Conservation (phyloP, 441 rosid species). For the Raphanus hybrid region DNA sequence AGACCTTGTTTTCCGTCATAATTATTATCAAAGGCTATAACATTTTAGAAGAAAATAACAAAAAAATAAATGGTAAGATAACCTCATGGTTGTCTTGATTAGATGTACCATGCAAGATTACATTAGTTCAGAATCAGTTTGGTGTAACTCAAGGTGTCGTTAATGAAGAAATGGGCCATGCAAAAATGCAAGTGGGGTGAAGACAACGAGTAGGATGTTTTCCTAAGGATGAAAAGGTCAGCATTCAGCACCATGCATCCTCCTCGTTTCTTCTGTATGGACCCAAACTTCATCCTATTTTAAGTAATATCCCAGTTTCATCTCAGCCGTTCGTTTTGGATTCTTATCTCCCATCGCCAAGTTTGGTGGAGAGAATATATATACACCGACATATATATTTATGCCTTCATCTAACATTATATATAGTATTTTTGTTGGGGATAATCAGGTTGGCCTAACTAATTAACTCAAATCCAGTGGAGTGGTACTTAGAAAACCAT, state of each 20-base stretch:
- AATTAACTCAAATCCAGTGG: conserved; percentile 27
- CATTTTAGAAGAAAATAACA: neutral
- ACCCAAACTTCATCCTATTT: conserved; percentile 21
- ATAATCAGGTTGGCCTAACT: conserved; percentile 37
- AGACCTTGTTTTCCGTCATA: neutral
- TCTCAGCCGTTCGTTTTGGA: conserved; percentile 31
- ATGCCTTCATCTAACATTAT: neutral
- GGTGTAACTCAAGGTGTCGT: conserved; percentile 20
- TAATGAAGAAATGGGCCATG: conserved; percentile 23
- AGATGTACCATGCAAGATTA: conserved; percentile 18
- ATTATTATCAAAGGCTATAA: neutral
- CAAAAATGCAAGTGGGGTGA: conserved; percentile 24
- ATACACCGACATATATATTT: neutral
- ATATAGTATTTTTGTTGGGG: conserved; percentile 16
- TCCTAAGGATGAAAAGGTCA: conserved; percentile 28
- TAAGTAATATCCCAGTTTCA: conserved; percentile 30
- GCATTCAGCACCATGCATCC: conserved; percentile 20
- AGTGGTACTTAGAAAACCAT: conserved; percentile 32
- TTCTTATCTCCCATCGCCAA: conserved; percentile 25
- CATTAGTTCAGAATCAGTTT: neutral
- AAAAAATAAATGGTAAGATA: neutral
- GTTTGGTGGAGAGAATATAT: conserved; percentile 16
- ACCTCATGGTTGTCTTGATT: conserved; percentile 17
- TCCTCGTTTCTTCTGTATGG: conserved; percentile 31
- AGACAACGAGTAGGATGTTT: conserved; percentile 23